phyloP scores from a whole-genome alignment of 768 basidiomycete genomes.

The Gautieria morchelliformis region DNA sequence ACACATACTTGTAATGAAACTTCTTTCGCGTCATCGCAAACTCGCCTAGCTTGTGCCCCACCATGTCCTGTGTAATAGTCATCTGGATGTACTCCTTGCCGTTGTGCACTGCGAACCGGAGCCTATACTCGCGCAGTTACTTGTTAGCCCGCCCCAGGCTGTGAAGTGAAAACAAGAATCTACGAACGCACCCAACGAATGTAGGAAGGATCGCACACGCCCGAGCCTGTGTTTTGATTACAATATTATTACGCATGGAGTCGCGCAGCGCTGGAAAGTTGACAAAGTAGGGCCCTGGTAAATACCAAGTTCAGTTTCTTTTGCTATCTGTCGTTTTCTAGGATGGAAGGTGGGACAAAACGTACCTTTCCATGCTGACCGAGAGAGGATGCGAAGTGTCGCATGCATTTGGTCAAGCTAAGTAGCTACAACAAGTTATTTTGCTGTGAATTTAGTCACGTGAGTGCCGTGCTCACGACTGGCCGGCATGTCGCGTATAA shows the following conservation, averaged over 20 bases:
- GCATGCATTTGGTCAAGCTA: slow-evolving; percentile 40
- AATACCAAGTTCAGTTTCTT: background rate
- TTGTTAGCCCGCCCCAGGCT: background rate
- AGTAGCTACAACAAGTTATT: too few relatives aligned
- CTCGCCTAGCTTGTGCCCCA: slow-evolving; percentile 96
- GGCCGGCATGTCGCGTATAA: too few relatives aligned
- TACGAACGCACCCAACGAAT: slow-evolving; percentile 74
- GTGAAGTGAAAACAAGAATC: background rate
- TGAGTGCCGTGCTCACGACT: too few relatives aligned
- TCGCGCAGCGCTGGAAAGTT: slow-evolving; percentile 83
- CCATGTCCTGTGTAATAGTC: slow-evolving; percentile 90
- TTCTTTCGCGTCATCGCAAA: slow-evolving; percentile 85
- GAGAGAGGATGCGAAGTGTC: slow-evolving; percentile 47
- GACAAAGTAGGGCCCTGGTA: slow-evolving; percentile 84
- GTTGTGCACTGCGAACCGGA: slow-evolving; percentile 90
- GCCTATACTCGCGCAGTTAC: slow-evolving; percentile 29
- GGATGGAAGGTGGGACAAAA: background rate
- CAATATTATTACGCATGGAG: slow-evolving; percentile 68
- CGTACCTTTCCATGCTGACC: slow-evolving; percentile 82
- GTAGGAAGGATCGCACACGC: slow-evolving; percentile 91
- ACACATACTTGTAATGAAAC: slow-evolving; percentile 74
- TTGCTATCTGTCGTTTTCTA: background rate
- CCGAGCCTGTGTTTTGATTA: slow-evolving; percentile 82
- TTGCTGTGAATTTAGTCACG: too few relatives aligned
- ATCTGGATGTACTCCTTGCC: slow-evolving; percentile 87